Conservation (phyloP, 805 yeast genomes). For the Candida palmyrensis region DNA sequence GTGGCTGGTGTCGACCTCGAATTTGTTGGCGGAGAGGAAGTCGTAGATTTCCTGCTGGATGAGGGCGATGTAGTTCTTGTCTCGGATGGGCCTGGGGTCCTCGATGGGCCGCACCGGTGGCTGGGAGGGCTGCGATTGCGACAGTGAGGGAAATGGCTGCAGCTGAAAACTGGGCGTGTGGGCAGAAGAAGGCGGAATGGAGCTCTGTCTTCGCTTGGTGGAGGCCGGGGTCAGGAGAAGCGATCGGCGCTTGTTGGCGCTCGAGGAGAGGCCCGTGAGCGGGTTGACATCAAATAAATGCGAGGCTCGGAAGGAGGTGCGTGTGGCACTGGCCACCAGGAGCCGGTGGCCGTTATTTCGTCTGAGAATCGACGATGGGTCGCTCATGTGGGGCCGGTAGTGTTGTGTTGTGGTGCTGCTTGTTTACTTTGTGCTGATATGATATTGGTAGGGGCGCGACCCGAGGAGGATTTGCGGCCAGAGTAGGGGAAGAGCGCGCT, state of each 20-base stretch:
- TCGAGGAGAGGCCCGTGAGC: slow-evolving; percentile 1
- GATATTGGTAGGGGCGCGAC: slow-evolving; percentile 1
- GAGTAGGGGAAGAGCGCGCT: too few species aligned
- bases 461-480: too few species aligned
- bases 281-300: slow-evolving; percentile 5
- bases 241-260: slow-evolving; percentile 22
- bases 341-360: slow-evolving; percentile 9
- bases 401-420: neutral
- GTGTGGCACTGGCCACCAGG: slow-evolving; percentile 14
- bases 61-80: slow-evolving; percentile 57
- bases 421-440: slow-evolving; percentile 1
- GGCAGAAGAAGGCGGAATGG: slow-evolving; percentile 6
- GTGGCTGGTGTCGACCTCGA: slow-evolving; percentile 71
- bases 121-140: slow-evolving; percentile 7
- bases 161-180: slow-evolving; percentile 4
- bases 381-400: slow-evolving; percentile 4
- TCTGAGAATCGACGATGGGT: slow-evolving; percentile 4
- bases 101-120: slow-evolving; percentile 5
- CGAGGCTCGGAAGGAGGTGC: slow-evolving; percentile 5
- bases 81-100: slow-evolving; percentile 79
- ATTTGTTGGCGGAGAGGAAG: slow-evolving; percentile 57
- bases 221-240: slow-evolving; percentile 31
- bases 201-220: slow-evolving; percentile 19
- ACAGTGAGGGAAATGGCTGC: too few species aligned
- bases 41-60: slow-evolving; percentile 66